phyloP scores from a whole-genome alignment of 805 yeast genomes.

The Torulaspora maleeae region DNA sequence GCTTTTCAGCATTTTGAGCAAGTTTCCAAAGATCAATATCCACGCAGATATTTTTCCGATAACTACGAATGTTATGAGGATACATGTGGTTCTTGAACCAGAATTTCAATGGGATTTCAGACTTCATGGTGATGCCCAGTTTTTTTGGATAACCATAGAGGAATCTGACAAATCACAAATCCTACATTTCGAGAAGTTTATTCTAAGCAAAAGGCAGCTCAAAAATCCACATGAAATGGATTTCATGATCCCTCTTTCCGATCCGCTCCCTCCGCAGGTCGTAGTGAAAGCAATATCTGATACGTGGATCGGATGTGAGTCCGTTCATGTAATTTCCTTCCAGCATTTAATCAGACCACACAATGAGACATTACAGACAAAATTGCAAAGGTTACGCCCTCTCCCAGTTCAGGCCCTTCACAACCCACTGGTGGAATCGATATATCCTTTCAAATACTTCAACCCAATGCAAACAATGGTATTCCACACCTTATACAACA shows the following conservation, averaged over 20 bases:
- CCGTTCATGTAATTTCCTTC: slow-evolving; percentile 72
- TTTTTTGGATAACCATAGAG: slow-evolving; percentile 91
- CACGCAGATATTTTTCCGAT: slow-evolving; percentile 86
- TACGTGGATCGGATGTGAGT: slow-evolving; percentile 83
- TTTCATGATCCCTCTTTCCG: slow-evolving; percentile 85
- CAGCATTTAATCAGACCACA: slow-evolving; percentile 86
- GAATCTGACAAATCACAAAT: slow-evolving; percentile 70
- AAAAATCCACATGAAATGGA: slow-evolving; percentile 65
- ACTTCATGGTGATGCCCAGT: slow-evolving; percentile 76
- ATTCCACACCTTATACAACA: slow-evolving; percentile 81
- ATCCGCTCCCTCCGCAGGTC: slow-evolving; percentile 87
- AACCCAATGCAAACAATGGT: slow-evolving; percentile 99
- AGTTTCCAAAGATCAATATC: slow-evolving; percentile 72
- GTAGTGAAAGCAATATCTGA: slow-evolving; percentile 77
- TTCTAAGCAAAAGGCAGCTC: slow-evolving; percentile 56
- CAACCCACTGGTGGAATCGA: slow-evolving; percentile 56
- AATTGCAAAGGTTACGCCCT: slow-evolving; percentile 74
- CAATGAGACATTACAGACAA: slow-evolving; percentile 81
- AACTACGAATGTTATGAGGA: slow-evolving; percentile 77
- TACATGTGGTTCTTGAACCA: slow-evolving; percentile 64
- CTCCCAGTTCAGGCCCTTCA: slow-evolving; percentile 79
- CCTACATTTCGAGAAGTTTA: slow-evolving; percentile 76
- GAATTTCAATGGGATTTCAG: slow-evolving; percentile 83
- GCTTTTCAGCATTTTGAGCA: slow-evolving; percentile 54
- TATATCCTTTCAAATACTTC: slow-evolving; percentile 80